Percentiles rank a stretch among this genome's conserved stretches.
These are phyloP conservation scores for Termitomyces sp. DNA, from an alignment of 768 basidiomycete genomes.

Conservation along the genomic window DNA sequence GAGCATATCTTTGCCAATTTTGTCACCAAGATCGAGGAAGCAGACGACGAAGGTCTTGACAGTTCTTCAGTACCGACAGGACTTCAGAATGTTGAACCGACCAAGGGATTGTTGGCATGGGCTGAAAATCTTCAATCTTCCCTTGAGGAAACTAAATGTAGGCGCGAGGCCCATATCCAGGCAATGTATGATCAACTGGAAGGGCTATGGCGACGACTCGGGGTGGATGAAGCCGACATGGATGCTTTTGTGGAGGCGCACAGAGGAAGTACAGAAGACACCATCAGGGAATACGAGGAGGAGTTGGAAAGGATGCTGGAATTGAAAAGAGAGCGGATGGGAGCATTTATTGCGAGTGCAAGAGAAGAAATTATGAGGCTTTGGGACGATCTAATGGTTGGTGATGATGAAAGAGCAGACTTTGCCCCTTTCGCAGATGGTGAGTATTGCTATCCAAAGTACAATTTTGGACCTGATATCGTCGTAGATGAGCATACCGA, in stretches of 20 bases:
- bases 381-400: slow-evolving; percentile 84
- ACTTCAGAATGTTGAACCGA: slow-evolving; percentile 77
- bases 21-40: slow-evolving; percentile 55
- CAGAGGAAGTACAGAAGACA: slow-evolving; percentile 74
- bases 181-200: slow-evolving; percentile 92
- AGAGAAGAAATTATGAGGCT: slow-evolving; percentile 73
- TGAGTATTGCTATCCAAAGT: slow-evolving; percentile 25
- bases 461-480: background rate
- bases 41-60: slow-evolving; percentile 41
- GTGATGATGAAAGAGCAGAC: slow-evolving; percentile 73
- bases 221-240: slow-evolving; percentile 73
- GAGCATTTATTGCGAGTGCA: slow-evolving; percentile 75
- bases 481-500: slow-evolving; percentile 80
- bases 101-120: slow-evolving; percentile 68
- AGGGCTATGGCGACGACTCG: slow-evolving; percentile 83
- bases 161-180: slow-evolving; percentile 82
- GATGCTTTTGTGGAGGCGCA: slow-evolving; percentile 89
- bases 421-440: slow-evolving; percentile 84
- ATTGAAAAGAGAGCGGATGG: slow-evolving; percentile 83
- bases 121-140: slow-evolving; percentile 49
- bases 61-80: slow-evolving; percentile 38
- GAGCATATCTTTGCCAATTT: slow-evolving; percentile 58
- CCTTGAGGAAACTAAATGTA: slow-evolving; percentile 67
- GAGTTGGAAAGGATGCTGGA: slow-evolving; percentile 90
- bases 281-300: slow-evolving; percentile 77